Evolutionary conservation across 2,329 filamentous ascomycete genomes (phyloP), one percentile per base, ranked within the genome.

Genomic region (Talaromyces sp.): DNA sequence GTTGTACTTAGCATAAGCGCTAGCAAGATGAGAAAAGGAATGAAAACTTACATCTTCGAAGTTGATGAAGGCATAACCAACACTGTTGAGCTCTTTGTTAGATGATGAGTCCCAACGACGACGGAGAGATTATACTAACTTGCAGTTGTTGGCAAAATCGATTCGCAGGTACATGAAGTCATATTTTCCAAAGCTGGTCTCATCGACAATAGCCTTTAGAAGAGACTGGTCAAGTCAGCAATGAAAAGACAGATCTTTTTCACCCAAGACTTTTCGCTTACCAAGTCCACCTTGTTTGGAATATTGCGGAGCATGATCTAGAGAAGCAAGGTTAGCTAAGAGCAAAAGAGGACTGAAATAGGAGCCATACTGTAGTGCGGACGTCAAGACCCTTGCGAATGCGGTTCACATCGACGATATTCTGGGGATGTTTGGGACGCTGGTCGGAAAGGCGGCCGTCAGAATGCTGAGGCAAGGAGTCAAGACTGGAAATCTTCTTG

Each of bases 51-150:
- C 89, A 75, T 93, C 88, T 50, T 89, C 86, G 71, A 98, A 97
- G 78, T 99, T 97, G 80, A 99, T 92, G 78, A 98, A 99, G 0
- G 93, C 94, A 77, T 98, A 98, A 54, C 95, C 95, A 66, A 98
- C 94, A 75, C 93, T 96, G n/a, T 59, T 27, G 3, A 41, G n/a
- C 22, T 11, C 3, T 10, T n/a, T 13, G 52, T 63, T 19, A 63
- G 52, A 57, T 45, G 41, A 15, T 65, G 22, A 47, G 37, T 25
- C 3, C 50, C 3, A 15, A 45, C 17, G 19, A 19, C 8, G 10
- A 45, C 1, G 13, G 22, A 27, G 35, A n/a, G 39, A 45, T 11
- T 41, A n/a, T 52, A 83, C 89, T 79, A 78, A 91, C 89, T 93
- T 93, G 88, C 90, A 92, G 68, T 92, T 88, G 71, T 92, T 92